Conservation (phyloP, 352 stramenopile genomes). For the Globisporangium iwayamae region DNA sequence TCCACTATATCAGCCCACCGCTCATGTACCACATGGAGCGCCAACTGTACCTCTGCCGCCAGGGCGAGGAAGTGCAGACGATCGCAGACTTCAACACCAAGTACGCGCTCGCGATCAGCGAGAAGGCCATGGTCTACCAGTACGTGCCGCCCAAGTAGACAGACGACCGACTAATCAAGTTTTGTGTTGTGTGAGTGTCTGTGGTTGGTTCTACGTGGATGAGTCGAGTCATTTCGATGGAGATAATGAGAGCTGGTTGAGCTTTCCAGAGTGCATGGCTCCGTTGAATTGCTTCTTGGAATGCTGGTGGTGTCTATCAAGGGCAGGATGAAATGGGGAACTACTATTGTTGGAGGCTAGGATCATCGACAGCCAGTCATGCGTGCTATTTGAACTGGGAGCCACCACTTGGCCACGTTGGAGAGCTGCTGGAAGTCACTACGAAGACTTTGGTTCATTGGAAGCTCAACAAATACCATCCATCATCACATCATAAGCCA, state of each 20-base stretch:
- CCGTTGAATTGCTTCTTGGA: not conserved
- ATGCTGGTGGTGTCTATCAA: not conserved
- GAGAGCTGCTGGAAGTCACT: too few species aligned
- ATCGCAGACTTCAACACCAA: slow-evolving; percentile 53
- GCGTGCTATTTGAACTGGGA: too few species aligned
- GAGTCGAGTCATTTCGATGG: not conserved
- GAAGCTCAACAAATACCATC: too few species aligned
- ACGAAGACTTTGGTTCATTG: too few species aligned
- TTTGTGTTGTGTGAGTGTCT: not conserved
- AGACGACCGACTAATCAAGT: not conserved
- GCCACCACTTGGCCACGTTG: too few species aligned
- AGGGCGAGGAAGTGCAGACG: slow-evolving; percentile 36
- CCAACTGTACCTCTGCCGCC: slow-evolving; percentile 64
- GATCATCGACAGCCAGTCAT: too few species aligned
- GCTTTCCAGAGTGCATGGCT: not conserved
- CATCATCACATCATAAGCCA: too few species aligned
- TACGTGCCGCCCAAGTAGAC: slow-evolving; percentile 22
- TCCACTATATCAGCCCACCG: slow-evolving; percentile 68
- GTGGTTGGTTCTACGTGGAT: not conserved
- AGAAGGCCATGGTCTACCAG: slow-evolving; percentile 43
- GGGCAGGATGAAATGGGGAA: too few species aligned
- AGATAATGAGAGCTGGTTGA: not conserved
- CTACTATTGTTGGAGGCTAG: too few species aligned
- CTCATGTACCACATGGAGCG: slow-evolving; percentile 83
- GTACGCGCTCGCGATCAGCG: slow-evolving; percentile 43